These are phyloP conservation scores for Tetrapisispora nanseiensis DNA, from an alignment of 805 yeast species.

Conservation along the genomic window DNA sequence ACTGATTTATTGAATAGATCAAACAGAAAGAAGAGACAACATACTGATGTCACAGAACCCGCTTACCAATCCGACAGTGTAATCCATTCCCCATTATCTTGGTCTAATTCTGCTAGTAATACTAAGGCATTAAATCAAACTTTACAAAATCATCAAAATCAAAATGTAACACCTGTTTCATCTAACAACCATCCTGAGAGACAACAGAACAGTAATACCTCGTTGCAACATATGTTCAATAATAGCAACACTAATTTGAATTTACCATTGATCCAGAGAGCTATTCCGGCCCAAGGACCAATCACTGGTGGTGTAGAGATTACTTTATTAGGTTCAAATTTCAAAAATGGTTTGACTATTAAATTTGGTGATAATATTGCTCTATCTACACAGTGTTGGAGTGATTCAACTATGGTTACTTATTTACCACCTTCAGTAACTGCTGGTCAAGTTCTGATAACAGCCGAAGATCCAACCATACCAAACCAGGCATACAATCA, in stretches of 20 bases:
- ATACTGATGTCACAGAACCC: neutral
- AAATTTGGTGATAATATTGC: conserved; percentile 79
- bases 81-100: conserved; percentile 19
- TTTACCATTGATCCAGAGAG: conserved; percentile 62
- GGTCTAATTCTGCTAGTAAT: conserved; percentile 6
- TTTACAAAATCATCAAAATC: neutral
- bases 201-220: neutral
- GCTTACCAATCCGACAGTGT: neutral
- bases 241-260: neutral
- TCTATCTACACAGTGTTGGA: conserved; percentile 90
- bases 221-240: neutral
- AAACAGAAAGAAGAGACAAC: conserved; percentile 3
- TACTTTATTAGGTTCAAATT: conserved; percentile 78
- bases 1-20: neutral
- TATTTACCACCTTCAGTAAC: conserved; percentile 83
- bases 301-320: conserved; percentile 94
- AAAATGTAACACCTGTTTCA: neutral
- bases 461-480: conserved; percentile 28
- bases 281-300: conserved; percentile 94
- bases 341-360: conserved; percentile 72
- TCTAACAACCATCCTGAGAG: neutral
- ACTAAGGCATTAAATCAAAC: neutral
- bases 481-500: neutral
- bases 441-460: conserved; percentile 86
- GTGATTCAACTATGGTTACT: conserved; percentile 85